Percentiles rank a stretch among this genome's conserved stretches.
Conservation (phyloP, 2,329 filamentous ascomycete species). For the Penicillium carneum region DNA sequence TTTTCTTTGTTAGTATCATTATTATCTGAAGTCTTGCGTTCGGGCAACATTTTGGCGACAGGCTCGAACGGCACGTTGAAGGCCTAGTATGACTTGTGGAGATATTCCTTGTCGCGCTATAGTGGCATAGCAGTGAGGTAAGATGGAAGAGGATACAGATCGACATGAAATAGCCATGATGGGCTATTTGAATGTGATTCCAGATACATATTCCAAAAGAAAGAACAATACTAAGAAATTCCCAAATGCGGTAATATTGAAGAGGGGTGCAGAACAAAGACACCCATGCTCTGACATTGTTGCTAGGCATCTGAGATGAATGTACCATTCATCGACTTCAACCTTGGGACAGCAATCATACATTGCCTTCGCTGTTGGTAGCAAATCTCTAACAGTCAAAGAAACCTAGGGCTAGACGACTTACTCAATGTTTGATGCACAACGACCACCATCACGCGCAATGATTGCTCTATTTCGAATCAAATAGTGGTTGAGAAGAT, state of each 20-base stretch:
- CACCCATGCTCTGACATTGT: constrained; percentile 33
- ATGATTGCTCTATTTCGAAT: not conserved
- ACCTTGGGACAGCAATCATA: not conserved
- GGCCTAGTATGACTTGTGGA: not conserved
- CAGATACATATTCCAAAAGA: not conserved
- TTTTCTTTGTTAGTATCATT: not conserved
- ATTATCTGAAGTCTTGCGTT: not conserved
- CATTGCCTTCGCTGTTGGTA: not conserved
- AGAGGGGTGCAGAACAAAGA: constrained; percentile 31
- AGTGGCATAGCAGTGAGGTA: not conserved
- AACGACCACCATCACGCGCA: not conserved
- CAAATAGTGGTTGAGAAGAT: not conserved
- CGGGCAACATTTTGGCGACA: not conserved
- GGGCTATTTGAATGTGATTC: not conserved
- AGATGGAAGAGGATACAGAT: constrained; percentile 1
- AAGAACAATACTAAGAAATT: constrained; percentile 30
- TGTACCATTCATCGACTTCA: not conserved
- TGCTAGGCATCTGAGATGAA: constrained; percentile 14
- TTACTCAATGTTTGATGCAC: not conserved
- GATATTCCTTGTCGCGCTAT: not conserved
- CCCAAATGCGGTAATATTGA: constrained; percentile 37
- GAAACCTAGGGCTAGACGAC: not conserved
- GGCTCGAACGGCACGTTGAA: not conserved
- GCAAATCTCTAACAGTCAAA: not conserved
- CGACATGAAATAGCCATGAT: constrained; percentile 7